Evolutionary conservation across 257 asterid species (phyloP), one percentile per base, ranked within the genome.

Genomic region (Catharanthus roseus): DNA sequence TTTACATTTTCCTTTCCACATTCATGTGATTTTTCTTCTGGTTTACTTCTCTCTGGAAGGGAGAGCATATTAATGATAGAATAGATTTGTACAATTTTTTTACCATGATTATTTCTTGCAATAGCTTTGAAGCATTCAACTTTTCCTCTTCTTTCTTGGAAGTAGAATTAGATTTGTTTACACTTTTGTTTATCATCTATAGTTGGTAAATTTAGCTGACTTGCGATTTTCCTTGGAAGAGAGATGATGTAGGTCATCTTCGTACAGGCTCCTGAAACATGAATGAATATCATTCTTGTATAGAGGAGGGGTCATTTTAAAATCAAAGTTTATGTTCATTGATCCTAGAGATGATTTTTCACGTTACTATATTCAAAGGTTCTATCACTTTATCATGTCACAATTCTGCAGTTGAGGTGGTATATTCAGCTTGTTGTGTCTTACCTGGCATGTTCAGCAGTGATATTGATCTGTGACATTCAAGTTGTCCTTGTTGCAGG

Each of bases 401-500:
- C 11, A 10, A 21, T 11, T 2, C 55, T 58, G n/a, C 19, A 42
- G 55, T 65, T 72, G 44, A 28, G 18, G 18, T 36, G 29, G 19
- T 38, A 54, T 3, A 38, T 38, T 73, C 63, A 18, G 61, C 65
- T 2, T 73, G 21, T 24, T 8, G 13, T 67, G 16, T 19, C 56
- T 8, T 24, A n/a, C n/a, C 26, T 41, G 42, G 58, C 55, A 33
- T 74, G 28, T 63, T 68, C 44, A 69, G 55, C 60, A 64, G 26
- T 29, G 36, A 51, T 67, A 24, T 50, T 54, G 66, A 67, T 51
- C 66, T 50, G 54, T 81, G 77, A 69, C 71, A 34, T 51, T 41
- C 18, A 63, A 69, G 63, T 71, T 73, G 33, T 70, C 69, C 77
- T 74, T 39, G 62, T 50, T 77, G 88, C 95, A 95, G 99, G 86